Evolutionary conservation across 257 asterid species (phyloP).

Genomic region (Solanum corneliomulleri): DNA sequence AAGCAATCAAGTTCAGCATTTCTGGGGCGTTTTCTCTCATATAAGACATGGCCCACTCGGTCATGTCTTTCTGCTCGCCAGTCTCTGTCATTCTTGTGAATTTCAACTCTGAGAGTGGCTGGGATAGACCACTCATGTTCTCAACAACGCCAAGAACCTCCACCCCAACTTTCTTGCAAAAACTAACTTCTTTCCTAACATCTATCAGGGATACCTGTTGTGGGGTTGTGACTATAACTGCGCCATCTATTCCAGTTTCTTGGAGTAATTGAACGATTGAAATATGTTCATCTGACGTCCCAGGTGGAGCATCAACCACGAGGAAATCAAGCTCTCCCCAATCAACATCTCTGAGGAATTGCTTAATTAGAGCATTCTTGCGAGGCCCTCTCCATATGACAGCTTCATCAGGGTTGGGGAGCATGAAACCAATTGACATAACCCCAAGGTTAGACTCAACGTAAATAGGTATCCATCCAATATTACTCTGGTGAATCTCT

Average conservation of each 20-base stretch:
- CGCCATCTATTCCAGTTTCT: conserved; percentile 78
- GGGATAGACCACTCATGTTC: conserved; percentile 87
- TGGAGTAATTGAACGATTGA: conserved; percentile 81
- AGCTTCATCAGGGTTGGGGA: conserved; percentile 48
- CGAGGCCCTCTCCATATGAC: conserved; percentile 92
- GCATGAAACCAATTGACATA: conserved; percentile 62
- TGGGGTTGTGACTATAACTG: conserved; percentile 83
- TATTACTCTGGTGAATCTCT: conserved; percentile 60
- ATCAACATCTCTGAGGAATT: conserved; percentile 67
- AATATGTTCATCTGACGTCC: conserved; percentile 91
- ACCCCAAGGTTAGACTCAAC: conserved; percentile 89
- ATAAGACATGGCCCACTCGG: conserved; percentile 35
- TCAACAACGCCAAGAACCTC: conserved; percentile 81
- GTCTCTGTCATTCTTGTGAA: conserved; percentile 28
- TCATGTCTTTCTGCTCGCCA: conserved; percentile 55
- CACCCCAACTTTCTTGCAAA: conserved; percentile 75
- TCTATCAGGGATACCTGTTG: conserved; percentile 87
- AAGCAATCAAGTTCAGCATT: conserved; percentile 41
- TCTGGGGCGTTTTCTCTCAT: conserved; percentile 69
- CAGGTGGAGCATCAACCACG: conserved; percentile 90
- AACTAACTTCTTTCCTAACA: conserved; percentile 83
- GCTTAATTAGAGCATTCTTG: conserved; percentile 68
- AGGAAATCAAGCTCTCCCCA: conserved; percentile 95
- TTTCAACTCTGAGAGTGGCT: conserved; percentile 42
- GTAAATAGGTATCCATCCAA: conserved; percentile 88